A percentile compares a stretch with the other conserved stretches of the same genome.
Conservation (phyloP, 139 green algal species). For the Monoraphidium neglectum region DNA sequence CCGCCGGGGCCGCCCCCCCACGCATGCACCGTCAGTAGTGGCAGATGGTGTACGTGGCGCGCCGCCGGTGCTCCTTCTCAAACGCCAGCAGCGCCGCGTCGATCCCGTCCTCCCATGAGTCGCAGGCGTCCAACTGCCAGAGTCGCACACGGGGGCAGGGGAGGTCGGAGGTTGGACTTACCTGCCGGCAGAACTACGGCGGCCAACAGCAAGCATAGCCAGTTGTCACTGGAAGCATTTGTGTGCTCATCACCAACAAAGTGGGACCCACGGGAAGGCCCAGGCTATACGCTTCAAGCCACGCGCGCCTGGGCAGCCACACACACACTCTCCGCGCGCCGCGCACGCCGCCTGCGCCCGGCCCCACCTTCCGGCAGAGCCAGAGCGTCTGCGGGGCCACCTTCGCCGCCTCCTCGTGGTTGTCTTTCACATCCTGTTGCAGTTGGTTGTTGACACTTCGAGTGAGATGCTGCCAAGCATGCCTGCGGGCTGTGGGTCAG, state of each 20-base stretch:
- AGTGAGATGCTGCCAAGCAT: not conserved
- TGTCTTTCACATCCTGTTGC: constrained; percentile 83
- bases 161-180: not conserved
- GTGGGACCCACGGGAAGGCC: no score
- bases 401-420: constrained; percentile 74
- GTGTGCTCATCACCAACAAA: not conserved
- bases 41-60: constrained; percentile 72
- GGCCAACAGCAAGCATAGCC: not conserved
- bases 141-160: not conserved
- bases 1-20: no score
- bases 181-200: not conserved
- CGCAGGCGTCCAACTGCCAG: constrained; percentile 49
- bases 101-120: constrained; percentile 72
- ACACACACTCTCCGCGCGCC: not conserved
- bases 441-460: not conserved
- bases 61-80: constrained; percentile 49
- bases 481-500: not conserved
- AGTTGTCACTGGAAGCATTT: not conserved
- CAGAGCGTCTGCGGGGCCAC: constrained; percentile 74
- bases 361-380: constrained; percentile 73
- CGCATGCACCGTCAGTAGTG: no score
- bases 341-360: not conserved
- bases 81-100: constrained; percentile 71
- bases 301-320: not conserved
- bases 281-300: no score